Evolutionary conservation across 2,329 filamentous ascomycete species (phyloP).

Genomic region (Pestalotiopsis sp.): DNA sequence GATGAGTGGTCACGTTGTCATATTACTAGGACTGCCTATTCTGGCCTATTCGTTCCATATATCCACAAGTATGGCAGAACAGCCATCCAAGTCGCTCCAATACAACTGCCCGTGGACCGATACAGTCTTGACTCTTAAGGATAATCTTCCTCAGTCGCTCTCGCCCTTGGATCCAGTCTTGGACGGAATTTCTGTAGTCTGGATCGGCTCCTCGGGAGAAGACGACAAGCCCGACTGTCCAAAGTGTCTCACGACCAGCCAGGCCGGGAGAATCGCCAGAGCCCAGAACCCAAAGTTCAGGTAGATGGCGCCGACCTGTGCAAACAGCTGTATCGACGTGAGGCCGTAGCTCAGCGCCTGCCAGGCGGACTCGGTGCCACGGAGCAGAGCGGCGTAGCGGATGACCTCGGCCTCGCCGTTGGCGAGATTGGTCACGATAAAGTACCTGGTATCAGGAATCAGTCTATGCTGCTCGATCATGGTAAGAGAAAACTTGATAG

Average conservation of each 20-base stretch:
- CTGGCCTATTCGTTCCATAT: too few species aligned
- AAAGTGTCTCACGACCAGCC: conserved; percentile 63
- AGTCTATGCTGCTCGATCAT: neutral
- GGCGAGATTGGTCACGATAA: conserved; percentile 68
- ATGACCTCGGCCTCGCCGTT: conserved; percentile 63
- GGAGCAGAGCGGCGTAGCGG: conserved; percentile 65
- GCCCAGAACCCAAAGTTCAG: conserved; percentile 72
- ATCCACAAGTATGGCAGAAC: too few species aligned
- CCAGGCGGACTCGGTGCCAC: conserved; percentile 71
- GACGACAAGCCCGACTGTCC: conserved; percentile 38
- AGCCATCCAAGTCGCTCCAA: too few species aligned
- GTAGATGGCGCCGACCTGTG: conserved; percentile 65
- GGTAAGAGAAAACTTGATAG: too few species aligned
- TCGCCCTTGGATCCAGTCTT: neutral
- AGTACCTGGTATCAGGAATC: conserved; percentile 50
- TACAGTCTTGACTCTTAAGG: too few species aligned
- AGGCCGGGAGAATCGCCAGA: conserved; percentile 62
- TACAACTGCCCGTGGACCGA: too few species aligned
- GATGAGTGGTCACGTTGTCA: too few species aligned
- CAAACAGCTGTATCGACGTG: conserved; percentile 61
- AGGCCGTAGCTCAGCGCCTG: conserved; percentile 74
- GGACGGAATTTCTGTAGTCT: neutral
- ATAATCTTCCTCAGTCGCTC: neutral
- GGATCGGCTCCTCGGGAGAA: neutral
- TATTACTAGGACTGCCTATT: too few species aligned